Base-by-base conservation (phyloP, 371 early-diverging fungal species). In the Actinomucor elegans region DNA sequence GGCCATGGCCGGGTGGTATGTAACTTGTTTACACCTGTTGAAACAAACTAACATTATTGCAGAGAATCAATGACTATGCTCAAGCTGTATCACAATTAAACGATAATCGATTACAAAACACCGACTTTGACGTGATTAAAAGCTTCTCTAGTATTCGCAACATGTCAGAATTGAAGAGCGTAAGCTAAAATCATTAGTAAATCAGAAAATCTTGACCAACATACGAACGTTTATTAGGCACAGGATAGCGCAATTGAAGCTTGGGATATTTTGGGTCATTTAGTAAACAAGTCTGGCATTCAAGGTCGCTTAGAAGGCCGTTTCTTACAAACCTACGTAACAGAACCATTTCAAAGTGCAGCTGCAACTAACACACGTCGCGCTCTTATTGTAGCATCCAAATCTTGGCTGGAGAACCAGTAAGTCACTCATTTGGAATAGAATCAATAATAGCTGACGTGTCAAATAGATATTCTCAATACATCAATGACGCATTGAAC, bases 341-440 rank as follows among this genome's bases (percentile, higher is more conserved):
- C 50, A 1, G 33, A 54, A 36, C 42, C 58, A 10, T 45, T 45
- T 14, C 12, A 53, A 8, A 43, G 40, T 24, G n/a, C 12, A 14
- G 7, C 11, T 5, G 50, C 56, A 20, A 37, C 48, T 5, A 9
- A 52, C 2, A 26, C 53, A 26, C 45, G 65, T 15, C 55, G 52
- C 23, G 12, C 12, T 9, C 29, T 64, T 7, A 64, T 59, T 21
- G 2, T 29, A 11, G 32, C 56, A 14, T 59, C 65, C 1, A 59
- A 37, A 31, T 47, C 55, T 8, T 64, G 64, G 64, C n/a, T 64
- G 27, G 64, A 64, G 32, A 29, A 59, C 32, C 59, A 64, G 55
- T 61, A 55, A 44, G 43, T 34, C n/a, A n/a, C 5, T 1, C 4
- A 38, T n/a, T n/a, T n/a, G n/a, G n/a, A n/a, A n/a, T n/a, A n/a